These are phyloP conservation scores for Xylariales sp. DNA, from an alignment of 2,329 filamentous ascomycete genomes.

Conservation along the genomic window DNA sequence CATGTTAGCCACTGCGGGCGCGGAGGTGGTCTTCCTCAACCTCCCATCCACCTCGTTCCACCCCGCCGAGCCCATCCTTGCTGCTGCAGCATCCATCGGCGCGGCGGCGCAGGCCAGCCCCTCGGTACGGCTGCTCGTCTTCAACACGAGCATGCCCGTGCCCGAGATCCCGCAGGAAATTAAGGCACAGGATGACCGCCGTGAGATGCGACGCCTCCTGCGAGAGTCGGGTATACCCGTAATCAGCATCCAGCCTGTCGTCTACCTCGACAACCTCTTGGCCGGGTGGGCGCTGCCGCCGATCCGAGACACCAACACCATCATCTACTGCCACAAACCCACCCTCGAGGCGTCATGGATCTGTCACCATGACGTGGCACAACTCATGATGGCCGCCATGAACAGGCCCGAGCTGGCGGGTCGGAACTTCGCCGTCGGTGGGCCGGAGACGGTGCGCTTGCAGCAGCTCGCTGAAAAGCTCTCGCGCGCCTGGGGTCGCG, in stretches of 20 bases:
- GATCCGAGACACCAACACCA: constrained; percentile 25
- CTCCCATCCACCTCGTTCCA: constrained; percentile 22
- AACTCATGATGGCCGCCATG: constrained; percentile 31
- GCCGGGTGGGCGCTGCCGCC: constrained; percentile 32
- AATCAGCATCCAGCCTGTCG: constrained; percentile 31
- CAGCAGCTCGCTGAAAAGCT: constrained; percentile 27
- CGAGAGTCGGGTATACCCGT: constrained; percentile 23
- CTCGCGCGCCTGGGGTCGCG: constrained; percentile 24
- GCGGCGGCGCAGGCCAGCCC: constrained; percentile 52
- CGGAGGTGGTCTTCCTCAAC: constrained; percentile 19
- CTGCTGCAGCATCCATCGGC: constrained; percentile 55
- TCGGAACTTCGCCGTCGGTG: constrained; percentile 27
- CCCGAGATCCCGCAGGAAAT: constrained; percentile 16
- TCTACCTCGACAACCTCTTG: constrained; percentile 32
- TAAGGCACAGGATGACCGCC: constrained; percentile 23
- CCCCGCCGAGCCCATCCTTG: constrained; percentile 37
- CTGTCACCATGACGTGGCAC: constrained; percentile 32
- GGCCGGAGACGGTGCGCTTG: constrained; percentile 28
- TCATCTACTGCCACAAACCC: constrained; percentile 34
- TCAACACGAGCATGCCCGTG: constrained; percentile 22
- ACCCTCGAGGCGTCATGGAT: constrained; percentile 32
- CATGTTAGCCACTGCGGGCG: constrained; percentile 7
- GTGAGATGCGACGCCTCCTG: constrained; percentile 25
- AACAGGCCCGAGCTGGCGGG: constrained; percentile 26
- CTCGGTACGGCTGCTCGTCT: constrained; percentile 27